Evolutionary conservation across 352 stramenopile genomes (phyloP).

Genomic region (Bremia lactucae): DNA sequence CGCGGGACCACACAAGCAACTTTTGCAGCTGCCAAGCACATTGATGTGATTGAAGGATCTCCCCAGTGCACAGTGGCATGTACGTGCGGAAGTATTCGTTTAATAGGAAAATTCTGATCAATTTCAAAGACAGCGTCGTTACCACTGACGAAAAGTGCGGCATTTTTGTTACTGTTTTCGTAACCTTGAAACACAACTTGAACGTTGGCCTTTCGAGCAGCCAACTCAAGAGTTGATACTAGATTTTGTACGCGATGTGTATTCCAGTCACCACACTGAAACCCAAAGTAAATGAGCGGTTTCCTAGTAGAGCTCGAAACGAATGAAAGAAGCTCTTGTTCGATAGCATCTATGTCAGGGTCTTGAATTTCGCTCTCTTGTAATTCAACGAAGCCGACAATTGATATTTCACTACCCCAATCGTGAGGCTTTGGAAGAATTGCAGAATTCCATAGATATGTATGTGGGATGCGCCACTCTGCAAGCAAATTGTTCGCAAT

Average conservation of each 20-base stretch:
- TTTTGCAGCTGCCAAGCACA: conserved; percentile 32
- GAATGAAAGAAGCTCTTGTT: conserved; percentile 18
- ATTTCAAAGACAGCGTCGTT: conserved; percentile 40
- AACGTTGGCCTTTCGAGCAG: conserved; percentile 25
- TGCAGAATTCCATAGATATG: conserved; percentile 57
- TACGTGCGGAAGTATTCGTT: conserved; percentile 29
- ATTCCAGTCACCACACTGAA: conserved; percentile 40
- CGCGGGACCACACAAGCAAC: conserved; percentile 39
- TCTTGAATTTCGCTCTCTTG: conserved; percentile 14
- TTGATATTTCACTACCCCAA: conserved; percentile 43
- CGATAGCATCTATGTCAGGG: conserved; percentile 9
- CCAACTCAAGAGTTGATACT: conserved; percentile 31
- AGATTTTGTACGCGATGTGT: conserved; percentile 26
- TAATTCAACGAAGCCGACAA: conserved; percentile 44
- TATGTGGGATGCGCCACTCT: conserved; percentile 52
- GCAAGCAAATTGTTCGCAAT: conserved; percentile 24
- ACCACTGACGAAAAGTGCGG: conserved; percentile 22
- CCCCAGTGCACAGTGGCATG: conserved; percentile 41
- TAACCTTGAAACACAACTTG: conserved; percentile 51
- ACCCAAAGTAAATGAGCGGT: conserved; percentile 43
- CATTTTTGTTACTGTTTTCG: conserved; percentile 19
- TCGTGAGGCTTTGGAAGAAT: conserved; percentile 52
- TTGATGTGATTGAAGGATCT: conserved; percentile 42
- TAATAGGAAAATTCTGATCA: conserved; percentile 25
- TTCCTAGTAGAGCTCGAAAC: conserved; percentile 6